Evolutionary conservation across 805 yeast genomes (phyloP), one percentile per base, ranked within the genome.

Genomic region (Saccharomycopsis sp.): DNA sequence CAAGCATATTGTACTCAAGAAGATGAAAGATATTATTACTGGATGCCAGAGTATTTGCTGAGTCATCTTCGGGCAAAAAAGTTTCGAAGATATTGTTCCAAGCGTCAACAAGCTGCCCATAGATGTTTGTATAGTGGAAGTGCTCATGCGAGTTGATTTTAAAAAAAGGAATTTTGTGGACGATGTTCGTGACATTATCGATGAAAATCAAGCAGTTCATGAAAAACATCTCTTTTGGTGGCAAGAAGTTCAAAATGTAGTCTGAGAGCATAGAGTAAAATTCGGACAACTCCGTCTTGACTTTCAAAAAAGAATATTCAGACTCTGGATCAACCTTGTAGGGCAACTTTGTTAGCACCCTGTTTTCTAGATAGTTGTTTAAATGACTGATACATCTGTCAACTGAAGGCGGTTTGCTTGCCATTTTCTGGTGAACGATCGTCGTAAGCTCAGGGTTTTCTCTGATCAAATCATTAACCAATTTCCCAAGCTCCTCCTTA

Each of bases 251-350:
- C 58, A 85, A 73, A 3, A 88, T 83, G 67, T 85, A 89, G 69
- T 89, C 97, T 16, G 87, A 81, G 56, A 90, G 73, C 21, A 89
- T 82, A 61, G 77, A 75, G 60, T 87, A 78, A 64, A 89, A 88
- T 63, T 87, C 94, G 59, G 80, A 79, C 61, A 88, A 78, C 58
- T 75, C 71, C 4, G 86, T 80, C 65, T 87, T 83, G 41, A 90
- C 87, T 57, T 96, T 76, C 58, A 87, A 71, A 68, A 82, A 89
- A 2, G 91, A 82, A 66, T 89, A 89, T 68, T 89, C 96, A 52
- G 87, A 81, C 41, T 79, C 75, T 8, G 78, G 75, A 64, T 87
- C 91, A 62, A 89, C 89, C 63, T 84, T 84, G 68, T 87, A 89
- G 0, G 97, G 97, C 62, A 90, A 70, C 59, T 78, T 76, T 8